Conservation (phyloP, 2,329 filamentous ascomycete species). For the Aspergillus glaucus region DNA sequence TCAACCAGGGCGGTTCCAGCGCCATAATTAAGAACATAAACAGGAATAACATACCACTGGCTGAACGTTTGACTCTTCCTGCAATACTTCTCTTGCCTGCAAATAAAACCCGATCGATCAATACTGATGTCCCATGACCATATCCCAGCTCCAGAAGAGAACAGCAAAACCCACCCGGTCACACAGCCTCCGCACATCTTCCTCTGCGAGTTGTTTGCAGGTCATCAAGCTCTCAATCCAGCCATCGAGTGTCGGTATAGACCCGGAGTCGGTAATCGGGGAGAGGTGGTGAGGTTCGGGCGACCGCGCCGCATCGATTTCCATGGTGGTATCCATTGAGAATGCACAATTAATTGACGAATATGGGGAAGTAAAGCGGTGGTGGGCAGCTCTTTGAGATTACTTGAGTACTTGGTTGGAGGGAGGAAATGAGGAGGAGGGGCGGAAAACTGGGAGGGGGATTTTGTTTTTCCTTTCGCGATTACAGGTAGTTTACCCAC, state of each 20-base stretch:
- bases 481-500: constrained; percentile 1
- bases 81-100: constrained; percentile 88
- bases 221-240: constrained; percentile 98
- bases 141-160: constrained; percentile 9
- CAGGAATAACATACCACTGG: constrained; percentile 67
- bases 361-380: constrained; percentile 6
- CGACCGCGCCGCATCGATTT: constrained; percentile 80
- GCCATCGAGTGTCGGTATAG: constrained; percentile 87
- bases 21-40: constrained; percentile 4
- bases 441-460: constrained; percentile 12
- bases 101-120: constrained; percentile 7
- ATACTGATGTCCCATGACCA: neutral
- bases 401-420: neutral
- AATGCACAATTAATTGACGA: constrained; percentile 13
- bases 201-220: constrained; percentile 95
- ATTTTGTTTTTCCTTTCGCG: constrained; percentile 5
- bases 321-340: constrained; percentile 95
- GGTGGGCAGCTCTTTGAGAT: neutral
- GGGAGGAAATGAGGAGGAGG: constrained; percentile 19
- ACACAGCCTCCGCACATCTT: constrained; percentile 92
- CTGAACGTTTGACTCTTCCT: constrained; percentile 97
- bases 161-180: constrained; percentile 67
- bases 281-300: constrained; percentile 71
- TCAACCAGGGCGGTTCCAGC: constrained; percentile 5
- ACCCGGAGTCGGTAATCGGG: constrained; percentile 73